Evolutionary conservation across 2,329 filamentous ascomycete species (phyloP).

Genomic region (Cladophialophora carrionii): DNA sequence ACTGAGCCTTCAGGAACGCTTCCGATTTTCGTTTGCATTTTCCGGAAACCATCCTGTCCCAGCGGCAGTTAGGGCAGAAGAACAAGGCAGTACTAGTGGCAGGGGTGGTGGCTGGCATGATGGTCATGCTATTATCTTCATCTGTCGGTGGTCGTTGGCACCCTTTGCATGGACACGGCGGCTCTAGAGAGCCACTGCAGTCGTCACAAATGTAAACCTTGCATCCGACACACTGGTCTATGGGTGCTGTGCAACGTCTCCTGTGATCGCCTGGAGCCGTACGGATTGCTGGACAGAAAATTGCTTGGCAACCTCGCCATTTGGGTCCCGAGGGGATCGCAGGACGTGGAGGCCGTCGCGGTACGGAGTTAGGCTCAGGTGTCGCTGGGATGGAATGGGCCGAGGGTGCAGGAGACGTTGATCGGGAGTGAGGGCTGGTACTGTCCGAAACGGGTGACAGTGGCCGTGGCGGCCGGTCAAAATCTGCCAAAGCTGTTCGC

Average conservation of each 20-base stretch:
- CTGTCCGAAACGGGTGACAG: constrained; percentile 39
- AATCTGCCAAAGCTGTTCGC: constrained; percentile 30
- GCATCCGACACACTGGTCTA: constrained; percentile 52
- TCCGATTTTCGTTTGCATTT: constrained; percentile 37
- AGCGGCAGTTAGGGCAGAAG: constrained; percentile 39
- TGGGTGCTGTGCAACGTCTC: constrained; percentile 49
- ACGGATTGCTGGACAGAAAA: constrained; percentile 52
- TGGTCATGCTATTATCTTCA: constrained; percentile 2
- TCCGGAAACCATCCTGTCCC: constrained; percentile 36
- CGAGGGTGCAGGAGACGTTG: constrained; percentile 46
- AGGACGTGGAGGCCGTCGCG: constrained; percentile 2
- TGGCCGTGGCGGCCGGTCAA: constrained; percentile 36
- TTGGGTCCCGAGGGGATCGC: constrained; percentile 37
- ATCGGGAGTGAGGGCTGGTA: constrained; percentile 46
- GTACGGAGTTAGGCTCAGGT: constrained; percentile 46
- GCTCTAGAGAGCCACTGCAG: constrained; percentile 42
- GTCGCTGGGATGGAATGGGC: constrained; percentile 47
- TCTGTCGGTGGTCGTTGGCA: constrained; percentile 29
- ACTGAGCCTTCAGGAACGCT: constrained; percentile 28
- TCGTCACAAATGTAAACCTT: constrained; percentile 53
- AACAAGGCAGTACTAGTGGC: constrained; percentile 29
- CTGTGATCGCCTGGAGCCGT: constrained; percentile 50
- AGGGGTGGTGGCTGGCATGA: constrained; percentile 12
- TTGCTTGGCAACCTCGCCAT: constrained; percentile 55
- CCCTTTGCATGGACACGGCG: constrained; percentile 37